A percentile compares a stretch with the other conserved stretches of the same genome.
Evolutionary conservation across 169 alveolate species (phyloP).

Genomic region (Cryptosporidium andersoni): DNA sequence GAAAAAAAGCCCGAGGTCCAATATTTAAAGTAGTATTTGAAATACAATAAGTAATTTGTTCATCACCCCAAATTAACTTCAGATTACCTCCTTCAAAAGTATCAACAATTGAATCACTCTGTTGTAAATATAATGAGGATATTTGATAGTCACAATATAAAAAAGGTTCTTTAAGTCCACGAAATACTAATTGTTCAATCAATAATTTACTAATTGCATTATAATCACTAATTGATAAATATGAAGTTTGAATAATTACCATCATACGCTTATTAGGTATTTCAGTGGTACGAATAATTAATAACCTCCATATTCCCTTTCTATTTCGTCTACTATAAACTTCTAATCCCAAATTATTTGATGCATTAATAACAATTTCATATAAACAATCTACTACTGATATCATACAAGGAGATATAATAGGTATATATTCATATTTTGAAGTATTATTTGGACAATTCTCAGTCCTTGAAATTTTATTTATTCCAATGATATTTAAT

Average conservation of each 20-base stretch:
- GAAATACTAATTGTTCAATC: conserved; percentile 3
- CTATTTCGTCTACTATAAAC: conserved; percentile 55
- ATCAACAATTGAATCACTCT: conserved; percentile 53
- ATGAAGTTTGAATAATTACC: conserved; percentile 64
- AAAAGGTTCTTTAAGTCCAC: neutral
- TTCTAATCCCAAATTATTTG: conserved; percentile 17
- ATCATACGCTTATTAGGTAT: conserved; percentile 26
- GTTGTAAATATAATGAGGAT: conserved; percentile 41
- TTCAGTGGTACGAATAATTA: conserved; percentile 65
- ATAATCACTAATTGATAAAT: neutral
- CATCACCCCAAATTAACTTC: conserved; percentile 25
- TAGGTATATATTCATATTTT: neutral
- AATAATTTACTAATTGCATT: neutral
- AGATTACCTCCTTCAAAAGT: conserved; percentile 51
- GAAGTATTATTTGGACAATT: neutral
- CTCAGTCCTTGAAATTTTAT: conserved; percentile 5
- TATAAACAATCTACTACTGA: conserved; percentile 15
- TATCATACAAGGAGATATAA: conserved; percentile 42
- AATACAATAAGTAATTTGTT: conserved; percentile 10
- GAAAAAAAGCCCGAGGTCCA: conserved; percentile 71
- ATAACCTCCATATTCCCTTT: conserved; percentile 71
- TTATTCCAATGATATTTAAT: conserved; percentile 39
- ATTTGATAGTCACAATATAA: neutral
- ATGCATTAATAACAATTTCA: conserved; percentile 6
- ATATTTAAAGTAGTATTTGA: conserved; percentile 20